phyloP scores from a whole-genome alignment of 75 land plant species.

The Cryptomeria japonica region DNA sequence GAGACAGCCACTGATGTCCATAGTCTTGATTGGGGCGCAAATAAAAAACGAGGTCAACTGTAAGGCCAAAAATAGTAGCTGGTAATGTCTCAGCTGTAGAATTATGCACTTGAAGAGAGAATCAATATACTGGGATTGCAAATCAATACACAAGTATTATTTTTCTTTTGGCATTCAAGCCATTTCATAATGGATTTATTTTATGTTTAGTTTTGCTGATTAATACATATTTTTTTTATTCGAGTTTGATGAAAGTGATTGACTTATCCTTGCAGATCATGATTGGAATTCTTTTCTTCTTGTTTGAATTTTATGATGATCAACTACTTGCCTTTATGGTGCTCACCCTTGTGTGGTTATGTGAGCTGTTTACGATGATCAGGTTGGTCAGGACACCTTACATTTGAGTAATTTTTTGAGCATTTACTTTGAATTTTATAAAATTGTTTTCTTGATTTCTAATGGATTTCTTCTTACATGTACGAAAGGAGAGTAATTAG shows the following conservation, averaged over 20 bases:
- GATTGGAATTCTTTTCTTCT: slow-evolving; percentile 97
- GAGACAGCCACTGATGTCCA: not conserved
- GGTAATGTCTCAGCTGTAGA: not conserved
- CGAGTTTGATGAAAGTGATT: not conserved
- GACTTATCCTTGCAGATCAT: slow-evolving; percentile 74
- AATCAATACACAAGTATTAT: not conserved
- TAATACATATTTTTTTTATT: not conserved
- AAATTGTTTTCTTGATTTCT: not conserved
- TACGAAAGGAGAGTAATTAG: not conserved
- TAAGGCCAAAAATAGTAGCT: not conserved
- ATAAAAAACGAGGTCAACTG: too few relatives aligned
- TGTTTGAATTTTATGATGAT: slow-evolving; percentile 99
- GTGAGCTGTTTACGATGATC: slow-evolving; percentile 83
- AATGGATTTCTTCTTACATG: not conserved
- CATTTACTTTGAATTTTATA: not conserved
- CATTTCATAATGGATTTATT: not conserved
- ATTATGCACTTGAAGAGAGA: not conserved
- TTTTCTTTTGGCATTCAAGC: not conserved
- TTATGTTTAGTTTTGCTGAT: not conserved
- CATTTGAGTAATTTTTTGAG: not conserved
- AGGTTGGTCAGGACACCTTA: slow-evolving; percentile 47
- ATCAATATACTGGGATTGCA: not conserved
- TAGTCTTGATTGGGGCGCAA: not conserved
- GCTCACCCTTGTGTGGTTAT: slow-evolving; percentile 89
- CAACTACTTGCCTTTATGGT: slow-evolving; percentile 99